A percentile compares a stretch with the other conserved stretches of the same genome.
These are phyloP conservation scores for Curvularia sp. DNA, from an alignment of 2,329 filamentous ascomycete species.

Conservation along the genomic window DNA sequence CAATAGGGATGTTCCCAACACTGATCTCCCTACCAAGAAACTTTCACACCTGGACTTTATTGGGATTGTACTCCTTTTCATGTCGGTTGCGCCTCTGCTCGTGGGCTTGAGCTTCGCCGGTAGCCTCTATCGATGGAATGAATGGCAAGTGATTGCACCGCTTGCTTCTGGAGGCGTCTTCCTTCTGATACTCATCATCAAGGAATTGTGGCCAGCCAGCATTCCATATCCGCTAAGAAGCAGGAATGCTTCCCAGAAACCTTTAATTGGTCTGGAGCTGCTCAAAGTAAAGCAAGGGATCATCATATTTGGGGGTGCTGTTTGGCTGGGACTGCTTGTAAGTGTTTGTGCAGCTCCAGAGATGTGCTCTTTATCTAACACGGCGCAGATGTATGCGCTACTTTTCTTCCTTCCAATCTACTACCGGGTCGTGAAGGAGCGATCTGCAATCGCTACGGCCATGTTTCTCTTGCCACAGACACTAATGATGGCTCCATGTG, in stretches of 20 bases:
- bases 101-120: constrained; percentile 1
- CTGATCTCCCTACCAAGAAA: neutral
- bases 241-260: neutral
- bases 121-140: constrained; percentile 2
- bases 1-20: neutral
- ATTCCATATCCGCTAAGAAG: neutral
- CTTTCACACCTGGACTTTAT: neutral
- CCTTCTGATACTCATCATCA: neutral
- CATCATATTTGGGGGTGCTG: neutral
- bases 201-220: neutral
- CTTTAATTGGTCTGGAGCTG: neutral
- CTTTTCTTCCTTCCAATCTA: constrained; percentile 3
- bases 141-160: constrained; percentile 2
- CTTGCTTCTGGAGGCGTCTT: neutral
- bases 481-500: constrained; percentile 1
- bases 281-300: neutral
- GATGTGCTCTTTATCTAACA: neutral
- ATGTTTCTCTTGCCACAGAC: neutral
- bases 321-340: constrained; percentile 1
- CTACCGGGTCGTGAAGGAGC: constrained; percentile 1
- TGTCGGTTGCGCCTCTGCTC: neutral
- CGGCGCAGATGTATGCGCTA: constrained; percentile 1
- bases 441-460: neutral
- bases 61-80: neutral
- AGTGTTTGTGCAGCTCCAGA: neutral